These are phyloP conservation scores for Macrophomina tecta DNA, from an alignment of 2,329 filamentous ascomycete genomes.

Conservation along the genomic window DNA sequence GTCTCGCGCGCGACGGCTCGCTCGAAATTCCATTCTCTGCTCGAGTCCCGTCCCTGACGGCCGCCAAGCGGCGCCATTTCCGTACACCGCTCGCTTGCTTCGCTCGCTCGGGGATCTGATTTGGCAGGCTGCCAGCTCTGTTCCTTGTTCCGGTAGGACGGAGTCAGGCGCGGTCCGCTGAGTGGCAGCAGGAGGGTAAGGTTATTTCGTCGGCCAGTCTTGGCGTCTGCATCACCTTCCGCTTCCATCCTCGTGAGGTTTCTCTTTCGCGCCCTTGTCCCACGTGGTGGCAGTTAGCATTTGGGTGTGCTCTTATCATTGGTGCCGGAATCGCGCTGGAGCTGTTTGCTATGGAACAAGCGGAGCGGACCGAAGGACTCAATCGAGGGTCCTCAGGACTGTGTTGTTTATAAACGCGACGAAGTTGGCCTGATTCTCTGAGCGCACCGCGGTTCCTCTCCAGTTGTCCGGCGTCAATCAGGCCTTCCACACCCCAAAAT, in stretches of 20 bases:
- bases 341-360: slow-evolving; percentile 4
- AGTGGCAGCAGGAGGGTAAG: slow-evolving; percentile 16
- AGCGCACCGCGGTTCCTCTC: not conserved
- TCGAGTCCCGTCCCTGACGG: slow-evolving; percentile 3
- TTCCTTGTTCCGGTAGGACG: not conserved
- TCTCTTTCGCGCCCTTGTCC: slow-evolving; percentile 8
- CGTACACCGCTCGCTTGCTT: slow-evolving; percentile 3
- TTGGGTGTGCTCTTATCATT: slow-evolving; percentile 20
- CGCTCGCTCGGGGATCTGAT: not conserved
- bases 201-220: slow-evolving; percentile 18
- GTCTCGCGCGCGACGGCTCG: not conserved
- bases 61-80: slow-evolving; percentile 6
- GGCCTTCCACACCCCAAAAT: not conserved
- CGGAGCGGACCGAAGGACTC: slow-evolving; percentile 8
- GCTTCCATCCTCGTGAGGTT: slow-evolving; percentile 25
- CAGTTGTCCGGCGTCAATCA: not conserved
- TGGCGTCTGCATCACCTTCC: slow-evolving; percentile 27
- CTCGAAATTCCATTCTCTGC: not conserved
- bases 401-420: slow-evolving; percentile 23
- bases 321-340: not conserved
- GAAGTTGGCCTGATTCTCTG: not conserved
- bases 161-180: slow-evolving; percentile 8
- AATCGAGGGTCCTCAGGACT: not conserved
- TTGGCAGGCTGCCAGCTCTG: not conserved
- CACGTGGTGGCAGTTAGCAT: slow-evolving; percentile 13